Base-by-base conservation (phyloP, 2,329 filamentous ascomycete species). In the Cordyceps cicadae region DNA sequence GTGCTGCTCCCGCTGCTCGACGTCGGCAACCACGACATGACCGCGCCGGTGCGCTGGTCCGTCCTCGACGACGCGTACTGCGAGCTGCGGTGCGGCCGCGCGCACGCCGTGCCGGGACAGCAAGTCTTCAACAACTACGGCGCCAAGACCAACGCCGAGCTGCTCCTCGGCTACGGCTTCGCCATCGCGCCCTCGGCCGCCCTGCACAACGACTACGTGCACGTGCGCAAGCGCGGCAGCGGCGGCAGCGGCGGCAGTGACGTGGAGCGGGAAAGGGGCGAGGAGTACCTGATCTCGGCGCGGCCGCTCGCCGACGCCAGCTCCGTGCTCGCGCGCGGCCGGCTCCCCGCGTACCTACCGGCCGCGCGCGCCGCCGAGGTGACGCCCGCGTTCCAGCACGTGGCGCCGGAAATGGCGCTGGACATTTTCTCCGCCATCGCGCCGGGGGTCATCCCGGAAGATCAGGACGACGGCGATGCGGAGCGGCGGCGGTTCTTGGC, bases 51-150 rank as follows among this genome's bases (percentile, higher is more conserved):
- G 1, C 72, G 77, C 48, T 91, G 88, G 88, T 76, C 80, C 29
- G 7, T 29, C 26, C 75, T 79, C 37, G 19, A 34, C 43, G 43
- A 46, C 3, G 14, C 65, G 15, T 52, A 64, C 21, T 84, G 81
- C 62, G 71, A 69, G 9, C 74, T 86, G 11, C 67, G 70, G 17
- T 76, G 77, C 9, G 69, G 68, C 19, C 73, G 76, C 60, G 63
- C 66, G 1, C 80, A 86, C 7, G 29, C 65, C 54, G 64, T 5
- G 29, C 72, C 82, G 0, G 84, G 85, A 0, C 71, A 82, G 34
- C 82, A 85, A 65, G 71, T 85, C 26, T 86, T 79, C 67, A 89
- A 90, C 74, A 90, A 89, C 70, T 92, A 92, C 68, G 88, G 88
- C 34, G 71, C 76, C 67, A 89, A 90, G 71, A 89, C 87, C 7